Percentiles rank a stretch among this genome's conserved stretches.
phyloP scores from a whole-genome alignment of 2,329 filamentous ascomycete genomes.

The Beauveria asiatica region DNA sequence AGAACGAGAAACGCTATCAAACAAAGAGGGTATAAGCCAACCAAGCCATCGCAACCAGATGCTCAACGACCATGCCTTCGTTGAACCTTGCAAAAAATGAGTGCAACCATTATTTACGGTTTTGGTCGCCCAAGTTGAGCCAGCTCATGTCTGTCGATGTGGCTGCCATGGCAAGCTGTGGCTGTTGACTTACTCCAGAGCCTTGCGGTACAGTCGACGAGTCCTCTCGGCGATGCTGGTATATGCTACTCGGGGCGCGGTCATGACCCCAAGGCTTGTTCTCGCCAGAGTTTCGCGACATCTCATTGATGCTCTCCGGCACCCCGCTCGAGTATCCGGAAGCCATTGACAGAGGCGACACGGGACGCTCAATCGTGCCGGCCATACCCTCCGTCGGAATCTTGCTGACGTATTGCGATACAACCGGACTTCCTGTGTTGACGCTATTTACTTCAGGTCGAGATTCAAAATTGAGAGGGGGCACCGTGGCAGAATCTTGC shows the following conservation, averaged over 20 bases:
- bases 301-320: conserved; percentile 53
- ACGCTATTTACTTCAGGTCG: conserved; percentile 57
- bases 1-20: conserved; percentile 10
- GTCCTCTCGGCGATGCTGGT: conserved; percentile 34
- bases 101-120: conserved; percentile 17
- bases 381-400: conserved; percentile 49
- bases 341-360: conserved; percentile 37
- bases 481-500: conserved; percentile 60
- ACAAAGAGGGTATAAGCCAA: conserved; percentile 13
- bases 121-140: conserved; percentile 58
- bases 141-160: conserved; percentile 66
- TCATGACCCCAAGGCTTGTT: conserved; percentile 41
- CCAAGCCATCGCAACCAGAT: conserved; percentile 12
- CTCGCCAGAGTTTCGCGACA: conserved; percentile 37
- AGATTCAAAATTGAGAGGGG: conserved; percentile 58
- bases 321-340: conserved; percentile 57
- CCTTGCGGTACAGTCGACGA: conserved; percentile 25
- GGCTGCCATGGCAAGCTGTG: conserved; percentile 41
- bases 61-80: conserved; percentile 12
- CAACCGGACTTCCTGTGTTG: conserved; percentile 59
- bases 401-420: conserved; percentile 49
- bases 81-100: conserved; percentile 7
- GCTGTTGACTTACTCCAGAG: conserved; percentile 36
- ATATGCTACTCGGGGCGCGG: conserved; percentile 44
- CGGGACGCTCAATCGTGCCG: conserved; percentile 51